Base-by-base conservation (phyloP, 441 rosid species). In the Aleurites moluccanus region DNA sequence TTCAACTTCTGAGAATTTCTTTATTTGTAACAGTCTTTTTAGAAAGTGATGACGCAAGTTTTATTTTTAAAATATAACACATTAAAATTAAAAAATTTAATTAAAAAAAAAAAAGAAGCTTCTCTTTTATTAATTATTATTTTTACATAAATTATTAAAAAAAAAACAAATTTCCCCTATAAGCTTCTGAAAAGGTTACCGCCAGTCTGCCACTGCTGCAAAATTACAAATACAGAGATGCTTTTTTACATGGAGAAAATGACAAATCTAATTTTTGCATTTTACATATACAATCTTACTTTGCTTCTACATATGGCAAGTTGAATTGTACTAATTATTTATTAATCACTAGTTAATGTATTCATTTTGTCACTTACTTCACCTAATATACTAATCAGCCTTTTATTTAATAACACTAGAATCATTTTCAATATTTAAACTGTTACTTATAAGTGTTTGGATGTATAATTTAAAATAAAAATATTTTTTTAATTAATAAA, bases 41-140 rank as follows among this genome's bases (percentile, higher is more conserved):
- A 23, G 55, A 66, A 77, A 79, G 84, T 73, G 80, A 61, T 45
- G 78, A 79, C 73, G 73, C 69, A 45, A 76, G 40, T 2, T 20
- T 35, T 15, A 15, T 13, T 70, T 55, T 1, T 9, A 50, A 69
- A 27, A 30, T 20, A 9, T 8, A 5, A 0, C 45, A 61, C 15
- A 1, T n/a, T n/a, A 21, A 59, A 57, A 44, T 21, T 16, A 23
- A 7, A 50, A 49, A 47, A 65, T 38, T 38, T 53, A 18, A 67
- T 7, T 49, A 56, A 40, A 63, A 5, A 11, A 33, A 23, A 16
- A 38, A 2, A 52, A 67, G 81, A 85, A 80, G 83, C 84, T 80
- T 80, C 83, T 38, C 20, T 47, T 10, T 35, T 10, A 28, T 74
- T 44, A 30, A 75, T 50, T 49, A 55, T 57, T 38, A 27, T 38